Conservation (phyloP, 371 early-diverging fungal genomes). For the Saksenaea vasiformis region DNA sequence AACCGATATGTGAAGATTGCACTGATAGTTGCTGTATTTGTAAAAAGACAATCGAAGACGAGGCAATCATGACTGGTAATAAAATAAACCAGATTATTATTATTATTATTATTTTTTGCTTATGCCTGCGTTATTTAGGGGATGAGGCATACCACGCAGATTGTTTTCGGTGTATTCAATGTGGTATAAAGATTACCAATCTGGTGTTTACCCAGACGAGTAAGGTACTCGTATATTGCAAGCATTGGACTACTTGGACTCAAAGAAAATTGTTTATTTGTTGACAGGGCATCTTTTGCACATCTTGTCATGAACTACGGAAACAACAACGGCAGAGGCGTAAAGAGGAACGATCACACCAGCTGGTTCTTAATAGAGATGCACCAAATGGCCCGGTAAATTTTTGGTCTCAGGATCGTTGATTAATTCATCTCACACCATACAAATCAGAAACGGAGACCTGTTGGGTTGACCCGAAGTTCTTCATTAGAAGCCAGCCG, state of each 20-base stretch:
- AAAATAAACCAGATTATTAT: background rate
- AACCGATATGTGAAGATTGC: conserved; percentile 86
- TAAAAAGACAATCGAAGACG: conserved; percentile 81
- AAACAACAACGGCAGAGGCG: conserved; percentile 41
- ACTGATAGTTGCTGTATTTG: conserved; percentile 84
- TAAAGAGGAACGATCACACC: conserved; percentile 38
- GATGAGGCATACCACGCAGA: conserved; percentile 86
- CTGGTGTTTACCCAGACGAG: conserved; percentile 82
- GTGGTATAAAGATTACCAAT: conserved; percentile 72
- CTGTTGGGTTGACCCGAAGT: background rate
- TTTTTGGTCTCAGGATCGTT: background rate
- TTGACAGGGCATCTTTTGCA: conserved; percentile 53
- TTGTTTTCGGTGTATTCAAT: conserved; percentile 81
- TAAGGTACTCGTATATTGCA: conserved; percentile 42
- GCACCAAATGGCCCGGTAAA: background rate
- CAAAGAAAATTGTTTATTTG: background rate
- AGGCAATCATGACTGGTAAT: conserved; percentile 85
- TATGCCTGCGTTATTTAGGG: conserved; percentile 35
- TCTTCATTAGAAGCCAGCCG: background rate
- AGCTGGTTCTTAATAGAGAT: conserved; percentile 6
- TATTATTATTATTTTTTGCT: background rate
- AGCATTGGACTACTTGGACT: background rate
- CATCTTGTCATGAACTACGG: conserved; percentile 44
- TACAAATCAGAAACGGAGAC: background rate
- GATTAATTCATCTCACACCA: background rate